Evolutionary conservation across 1,284 basidiomycete species (phyloP).

Genomic region (Peniophora sp.): DNA sequence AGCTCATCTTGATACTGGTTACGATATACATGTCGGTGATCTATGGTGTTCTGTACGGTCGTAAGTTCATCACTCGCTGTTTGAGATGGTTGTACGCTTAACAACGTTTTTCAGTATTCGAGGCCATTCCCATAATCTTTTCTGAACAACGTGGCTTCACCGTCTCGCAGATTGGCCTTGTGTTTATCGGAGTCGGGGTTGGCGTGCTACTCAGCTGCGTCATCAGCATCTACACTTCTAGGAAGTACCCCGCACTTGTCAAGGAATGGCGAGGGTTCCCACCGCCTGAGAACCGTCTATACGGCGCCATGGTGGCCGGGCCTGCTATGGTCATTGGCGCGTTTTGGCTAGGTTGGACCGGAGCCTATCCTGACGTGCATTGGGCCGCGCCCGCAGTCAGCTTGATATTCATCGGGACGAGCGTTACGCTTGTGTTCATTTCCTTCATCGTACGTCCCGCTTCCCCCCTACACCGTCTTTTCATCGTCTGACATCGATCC

Average conservation of each 20-base stretch:
- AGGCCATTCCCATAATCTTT: constrained; percentile 37
- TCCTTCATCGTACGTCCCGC: constrained; percentile 49
- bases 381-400: constrained; percentile 56
- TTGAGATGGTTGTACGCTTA: constrained; percentile 15
- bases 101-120: constrained; percentile 39
- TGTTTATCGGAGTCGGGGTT: constrained; percentile 61
- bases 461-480: too few species aligned
- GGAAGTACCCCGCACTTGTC: constrained; percentile 26
- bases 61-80: constrained; percentile 28
- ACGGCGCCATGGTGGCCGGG: constrained; percentile 39
- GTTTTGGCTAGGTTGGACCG: constrained; percentile 57
- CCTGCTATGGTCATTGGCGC: constrained; percentile 29
- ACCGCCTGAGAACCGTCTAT: constrained; percentile 45
- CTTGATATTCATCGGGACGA: constrained; percentile 42
- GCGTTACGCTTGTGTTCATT: constrained; percentile 55
- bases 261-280: constrained; percentile 34
- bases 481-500: too few species aligned
- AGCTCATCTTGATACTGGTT: constrained; percentile 61
- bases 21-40: constrained; percentile 64
- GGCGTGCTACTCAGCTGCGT: constrained; percentile 48
- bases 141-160: constrained; percentile 35
- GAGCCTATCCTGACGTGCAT: constrained; percentile 43
- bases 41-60: constrained; percentile 57
- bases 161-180: constrained; percentile 40
- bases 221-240: constrained; percentile 30